phyloP scores from a whole-genome alignment of 495 filamentous ascomycete species.

The Pseudevernia furfuracea region DNA sequence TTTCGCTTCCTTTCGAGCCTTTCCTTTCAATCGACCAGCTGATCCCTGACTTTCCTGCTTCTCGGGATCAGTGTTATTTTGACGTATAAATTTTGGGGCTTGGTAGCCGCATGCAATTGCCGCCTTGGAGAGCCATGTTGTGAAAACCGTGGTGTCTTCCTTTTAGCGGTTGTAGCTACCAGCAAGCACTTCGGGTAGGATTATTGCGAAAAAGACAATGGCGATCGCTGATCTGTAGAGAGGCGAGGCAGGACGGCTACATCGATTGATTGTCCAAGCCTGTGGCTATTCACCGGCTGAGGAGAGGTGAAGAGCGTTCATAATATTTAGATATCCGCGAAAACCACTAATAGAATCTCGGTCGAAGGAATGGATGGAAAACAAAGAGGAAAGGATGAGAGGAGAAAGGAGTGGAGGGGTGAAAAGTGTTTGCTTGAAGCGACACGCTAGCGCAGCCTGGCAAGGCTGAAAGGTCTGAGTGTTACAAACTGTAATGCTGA shows the following conservation, averaged over 20 bases:
- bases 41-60: neutral
- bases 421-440: too few relatives aligned
- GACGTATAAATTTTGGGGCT: neutral
- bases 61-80: neutral
- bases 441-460: too few relatives aligned
- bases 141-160: conserved; percentile 11
- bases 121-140: conserved; percentile 18
- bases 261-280: neutral
- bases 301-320: neutral
- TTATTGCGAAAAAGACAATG: neutral
- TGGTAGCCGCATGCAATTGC: conserved; percentile 14
- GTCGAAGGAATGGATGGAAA: too few relatives aligned
- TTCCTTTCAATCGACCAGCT: conserved; percentile 9
- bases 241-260: neutral
- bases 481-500: too few relatives aligned
- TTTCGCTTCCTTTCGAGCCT: conserved; percentile 10
- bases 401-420: too few relatives aligned
- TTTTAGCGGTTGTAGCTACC: conserved; percentile 6
- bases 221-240: neutral
- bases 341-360: too few relatives aligned
- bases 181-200: conserved; percentile 7
- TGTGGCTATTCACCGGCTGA: neutral
- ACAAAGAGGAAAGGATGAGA: too few relatives aligned
- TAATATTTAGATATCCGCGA: too few relatives aligned
- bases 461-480: too few relatives aligned